Percentiles rank a stretch among this genome's conserved stretches.
These are phyloP conservation scores for Pelargonium exstipulatum DNA, from an alignment of 441 rosid genomes.

Conservation along the genomic window DNA sequence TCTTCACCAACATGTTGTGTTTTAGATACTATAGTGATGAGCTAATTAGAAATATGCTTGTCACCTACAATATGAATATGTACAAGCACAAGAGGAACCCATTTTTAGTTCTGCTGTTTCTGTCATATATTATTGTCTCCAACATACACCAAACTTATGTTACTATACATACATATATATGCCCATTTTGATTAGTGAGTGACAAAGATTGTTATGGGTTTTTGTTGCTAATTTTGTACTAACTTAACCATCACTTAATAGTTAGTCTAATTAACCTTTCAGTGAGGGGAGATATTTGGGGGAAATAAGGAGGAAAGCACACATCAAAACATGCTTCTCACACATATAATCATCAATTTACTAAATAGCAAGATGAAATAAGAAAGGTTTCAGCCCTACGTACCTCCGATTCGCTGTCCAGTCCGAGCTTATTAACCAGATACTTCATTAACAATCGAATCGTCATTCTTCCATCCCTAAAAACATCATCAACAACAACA, in stretches of 20 bases:
- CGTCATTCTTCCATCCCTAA: slow-evolving; percentile 95
- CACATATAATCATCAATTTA: not conserved
- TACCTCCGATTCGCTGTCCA: slow-evolving; percentile 98
- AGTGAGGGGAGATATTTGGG: too few relatives aligned
- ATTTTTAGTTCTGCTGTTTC: slow-evolving; percentile 58
- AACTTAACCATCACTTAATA: too few relatives aligned
- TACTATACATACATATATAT: not conserved
- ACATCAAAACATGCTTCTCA: not conserved
- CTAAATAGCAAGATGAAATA: too few relatives aligned
- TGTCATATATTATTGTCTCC: slow-evolving; percentile 39
- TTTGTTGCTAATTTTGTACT: not conserved
- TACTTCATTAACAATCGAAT: slow-evolving; percentile 84
- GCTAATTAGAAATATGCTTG: slow-evolving; percentile 41
- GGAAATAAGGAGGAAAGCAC: too few relatives aligned
- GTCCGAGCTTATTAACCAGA: slow-evolving; percentile 84
- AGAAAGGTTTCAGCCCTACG: slow-evolving; percentile 17
- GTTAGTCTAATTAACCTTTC: too few relatives aligned
- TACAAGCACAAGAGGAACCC: slow-evolving; percentile 30
- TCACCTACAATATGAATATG: too few relatives aligned
- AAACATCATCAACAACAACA: slow-evolving; percentile 20
- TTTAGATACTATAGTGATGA: not conserved
- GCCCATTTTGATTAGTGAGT: not conserved
- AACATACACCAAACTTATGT: slow-evolving; percentile 17
- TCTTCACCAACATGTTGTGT: too few relatives aligned
- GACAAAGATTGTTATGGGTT: not conserved